Base-by-base conservation (phyloP, 78 protist species). In the Monocercomonoides exilis region DNA sequence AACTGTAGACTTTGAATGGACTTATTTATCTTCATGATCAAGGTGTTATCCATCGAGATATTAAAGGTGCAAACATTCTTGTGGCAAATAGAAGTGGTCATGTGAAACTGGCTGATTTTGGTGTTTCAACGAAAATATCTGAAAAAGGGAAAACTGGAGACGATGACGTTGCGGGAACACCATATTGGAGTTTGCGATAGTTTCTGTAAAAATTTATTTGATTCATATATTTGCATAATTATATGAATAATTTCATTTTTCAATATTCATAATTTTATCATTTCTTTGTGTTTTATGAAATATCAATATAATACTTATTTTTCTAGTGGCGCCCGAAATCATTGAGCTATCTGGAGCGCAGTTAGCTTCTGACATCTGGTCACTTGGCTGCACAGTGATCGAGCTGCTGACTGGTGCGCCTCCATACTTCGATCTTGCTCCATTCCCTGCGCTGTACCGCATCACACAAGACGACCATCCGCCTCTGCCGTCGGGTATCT, bases 321-420 rank as follows among this genome's bases (percentile, higher is more conserved):
- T n/a, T n/a, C n/a, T 46, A 77, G 97, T 97, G 92, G 99, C 99
- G 11, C 99, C 99, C 2, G 99, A 96, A 77, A 90, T 95, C 44
- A 95, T 97, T 63, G 93, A 93, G 44, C 54, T 95, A 90, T 79
- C 84, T n/a, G 96, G 96, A 0, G 36, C 45, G 2, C 41, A 84
- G 33, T 85, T 63, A 0, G 88, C 42, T 46, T 94, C 97, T 0
- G 99, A 97, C 54, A 95, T 97, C 45, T 95, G 98, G 96, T 91
- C 96, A 77, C 91, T 97, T 46, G 99, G 99, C 32, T 94, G 96
- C 85, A 96, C 98, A 32, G 87, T 93, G 4, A 94, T 97, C 42
- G 99, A 97, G 88, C 93, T 97, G n/a, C 77, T 96, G 6, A 93
- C 96, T 1, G 99, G 98, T 32, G 5, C 43, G 44, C 99, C 99